These are phyloP conservation scores for Nakazawaea peltata DNA, from an alignment of 805 yeast genomes.

Conservation along the genomic window DNA sequence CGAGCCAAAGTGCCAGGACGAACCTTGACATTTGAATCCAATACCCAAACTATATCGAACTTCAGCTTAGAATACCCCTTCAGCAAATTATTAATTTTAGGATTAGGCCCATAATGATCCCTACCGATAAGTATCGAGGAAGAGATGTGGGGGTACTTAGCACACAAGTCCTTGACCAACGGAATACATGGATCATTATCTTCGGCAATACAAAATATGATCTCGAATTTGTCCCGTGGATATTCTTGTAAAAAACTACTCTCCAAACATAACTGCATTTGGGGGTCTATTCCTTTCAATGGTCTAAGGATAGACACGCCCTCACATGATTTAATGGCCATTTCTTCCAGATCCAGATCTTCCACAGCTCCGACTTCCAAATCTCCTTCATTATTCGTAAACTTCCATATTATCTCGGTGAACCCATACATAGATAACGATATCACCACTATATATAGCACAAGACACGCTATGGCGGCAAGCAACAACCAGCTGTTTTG, in stretches of 20 bases:
- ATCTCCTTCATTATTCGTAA: constrained; percentile 14
- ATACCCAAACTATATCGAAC: constrained; percentile 72
- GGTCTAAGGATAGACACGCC: constrained; percentile 80
- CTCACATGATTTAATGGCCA: constrained; percentile 34
- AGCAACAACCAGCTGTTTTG: too few species aligned
- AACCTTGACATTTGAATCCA: constrained; percentile 83
- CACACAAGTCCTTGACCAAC: constrained; percentile 40
- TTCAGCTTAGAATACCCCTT: constrained; percentile 67
- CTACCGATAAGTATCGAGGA: constrained; percentile 48
- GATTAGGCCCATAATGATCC: constrained; percentile 72
- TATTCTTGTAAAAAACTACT: constrained; percentile 64
- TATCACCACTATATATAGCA: constrained; percentile 22
- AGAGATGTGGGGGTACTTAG: constrained; percentile 47
- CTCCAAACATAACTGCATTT: constrained; percentile 57
- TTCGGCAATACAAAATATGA: constrained; percentile 69
- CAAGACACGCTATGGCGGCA: too few species aligned
- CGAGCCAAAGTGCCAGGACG: constrained; percentile 54
- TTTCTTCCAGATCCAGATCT: constrained; percentile 13
- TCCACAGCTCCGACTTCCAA: constrained; percentile 10
- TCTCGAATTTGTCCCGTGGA: constrained; percentile 51
- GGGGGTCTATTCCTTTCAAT: constrained; percentile 77
- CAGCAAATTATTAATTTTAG: constrained; percentile 81
- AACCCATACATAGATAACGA: constrained; percentile 21
- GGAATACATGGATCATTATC: constrained; percentile 56
- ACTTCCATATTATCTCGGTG: constrained; percentile 16